Conservation (phyloP, 495 filamentous ascomycete species). For the Penicillium subrubescens region DNA sequence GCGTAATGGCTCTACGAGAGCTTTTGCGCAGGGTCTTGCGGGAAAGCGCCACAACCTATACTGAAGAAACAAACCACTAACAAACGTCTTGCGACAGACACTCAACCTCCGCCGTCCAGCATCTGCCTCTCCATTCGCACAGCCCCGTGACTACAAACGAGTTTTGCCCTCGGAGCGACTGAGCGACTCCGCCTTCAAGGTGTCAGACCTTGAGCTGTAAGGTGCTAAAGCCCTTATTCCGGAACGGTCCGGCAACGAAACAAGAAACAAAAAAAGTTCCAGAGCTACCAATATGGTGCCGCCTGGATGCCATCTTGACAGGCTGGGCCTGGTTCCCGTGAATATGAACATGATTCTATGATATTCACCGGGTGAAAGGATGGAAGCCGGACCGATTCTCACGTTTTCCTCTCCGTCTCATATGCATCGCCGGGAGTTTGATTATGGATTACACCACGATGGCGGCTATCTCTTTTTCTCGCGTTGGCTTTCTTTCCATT, state of each 20-base stretch:
- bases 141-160: constrained; percentile 47
- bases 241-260: constrained; percentile 13
- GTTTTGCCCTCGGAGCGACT: constrained; percentile 44
- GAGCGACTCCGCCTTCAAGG: constrained; percentile 32
- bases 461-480: constrained; percentile 23
- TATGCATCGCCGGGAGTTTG: constrained; percentile 45
- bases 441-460: constrained; percentile 22
- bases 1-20: not conserved
- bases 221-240: not conserved
- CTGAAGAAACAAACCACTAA: constrained; percentile 12
- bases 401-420: constrained; percentile 20
- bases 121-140: constrained; percentile 47
- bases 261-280: constrained; percentile 4
- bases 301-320: constrained; percentile 5
- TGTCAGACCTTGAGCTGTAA: constrained; percentile 25
- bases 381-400: constrained; percentile 3
- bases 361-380: constrained; percentile 7
- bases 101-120: constrained; percentile 48
- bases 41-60: not conserved
- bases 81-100: constrained; percentile 19
- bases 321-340: constrained; percentile 13
- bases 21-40: not conserved
- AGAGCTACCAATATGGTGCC: not conserved
- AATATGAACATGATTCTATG: constrained; percentile 12
- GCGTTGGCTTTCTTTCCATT: constrained; percentile 3